Evolutionary conservation across 768 basidiomycete genomes (phyloP).

Genomic region (Hemileccinum impolitum): DNA sequence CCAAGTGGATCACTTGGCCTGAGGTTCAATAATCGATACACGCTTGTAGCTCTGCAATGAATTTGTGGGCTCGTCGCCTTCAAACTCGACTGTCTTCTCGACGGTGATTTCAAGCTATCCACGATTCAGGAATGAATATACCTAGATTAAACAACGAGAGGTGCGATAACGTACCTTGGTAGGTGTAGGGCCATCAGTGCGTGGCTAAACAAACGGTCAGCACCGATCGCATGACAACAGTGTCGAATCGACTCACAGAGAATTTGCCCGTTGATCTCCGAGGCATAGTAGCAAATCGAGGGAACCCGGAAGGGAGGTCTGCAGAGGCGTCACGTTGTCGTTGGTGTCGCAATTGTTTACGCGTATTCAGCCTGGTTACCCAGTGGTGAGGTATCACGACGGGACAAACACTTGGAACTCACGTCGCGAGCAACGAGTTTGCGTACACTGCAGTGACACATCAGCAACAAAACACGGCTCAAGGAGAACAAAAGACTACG

Average conservation of each 20-base stretch:
- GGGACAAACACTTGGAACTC: background rate
- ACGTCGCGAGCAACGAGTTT: slow-evolving; percentile 48
- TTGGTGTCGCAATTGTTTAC: slow-evolving; percentile 31
- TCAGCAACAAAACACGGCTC: background rate
- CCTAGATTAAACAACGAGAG: background rate
- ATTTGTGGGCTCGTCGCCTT: slow-evolving; percentile 8
- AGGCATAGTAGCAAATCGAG: slow-evolving; percentile 21
- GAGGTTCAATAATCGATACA: slow-evolving; percentile 9
- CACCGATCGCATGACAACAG: background rate
- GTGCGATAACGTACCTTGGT: slow-evolving; percentile 19
- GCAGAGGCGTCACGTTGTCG: slow-evolving; percentile 29
- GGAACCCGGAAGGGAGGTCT: slow-evolving; percentile 26
- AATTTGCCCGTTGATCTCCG: slow-evolving; percentile 4
- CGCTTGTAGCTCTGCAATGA: slow-evolving; percentile 1
- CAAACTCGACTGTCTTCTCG: slow-evolving; percentile 28
- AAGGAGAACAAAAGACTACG: slow-evolving; percentile 5
- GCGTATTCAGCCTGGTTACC: slow-evolving; percentile 34
- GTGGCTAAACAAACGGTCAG: slow-evolving; percentile 4
- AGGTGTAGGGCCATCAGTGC: slow-evolving; percentile 5
- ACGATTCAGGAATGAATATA: background rate
- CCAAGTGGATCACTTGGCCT: background rate
- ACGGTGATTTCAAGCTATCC: slow-evolving; percentile 29
- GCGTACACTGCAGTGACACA: slow-evolving; percentile 39
- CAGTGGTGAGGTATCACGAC: background rate
- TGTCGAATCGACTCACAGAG: slow-evolving; percentile 10